phyloP scores from a whole-genome alignment of 2,329 filamentous ascomycete genomes.

The Fusarium hostae region DNA sequence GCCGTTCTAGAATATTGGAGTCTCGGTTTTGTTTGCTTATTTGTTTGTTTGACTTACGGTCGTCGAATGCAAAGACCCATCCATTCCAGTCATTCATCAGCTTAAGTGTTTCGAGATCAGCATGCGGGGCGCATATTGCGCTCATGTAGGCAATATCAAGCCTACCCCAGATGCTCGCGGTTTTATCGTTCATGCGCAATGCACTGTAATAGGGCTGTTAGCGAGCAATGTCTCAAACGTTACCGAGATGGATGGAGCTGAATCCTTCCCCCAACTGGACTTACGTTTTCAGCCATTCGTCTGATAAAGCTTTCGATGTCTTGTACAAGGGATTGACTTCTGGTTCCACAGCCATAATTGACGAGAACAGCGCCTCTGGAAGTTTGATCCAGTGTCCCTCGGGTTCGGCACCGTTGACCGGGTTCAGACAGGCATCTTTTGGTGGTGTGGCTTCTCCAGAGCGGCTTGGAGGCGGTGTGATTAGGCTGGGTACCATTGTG shows the following conservation, averaged over 20 bases:
- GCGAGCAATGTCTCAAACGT: neutral
- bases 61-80: slow-evolving; percentile 27
- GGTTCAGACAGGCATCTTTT: slow-evolving; percentile 4
- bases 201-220: slow-evolving; percentile 11
- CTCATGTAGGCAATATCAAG: slow-evolving; percentile 28
- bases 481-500: slow-evolving; percentile 18
- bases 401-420: neutral
- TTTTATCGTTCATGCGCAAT: slow-evolving; percentile 21
- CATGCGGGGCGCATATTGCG: slow-evolving; percentile 24
- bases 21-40: neutral
- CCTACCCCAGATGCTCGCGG: slow-evolving; percentile 12
- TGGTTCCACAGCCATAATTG: slow-evolving; percentile 24
- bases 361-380: slow-evolving; percentile 23
- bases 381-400: slow-evolving; percentile 18
- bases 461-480: slow-evolving; percentile 25
- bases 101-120: slow-evolving; percentile 22
- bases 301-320: slow-evolving; percentile 16
- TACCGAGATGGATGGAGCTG: neutral
- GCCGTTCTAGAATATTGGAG: neutral
- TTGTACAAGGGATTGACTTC: slow-evolving; percentile 24
- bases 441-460: neutral
- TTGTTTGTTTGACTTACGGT: slow-evolving; percentile 9
- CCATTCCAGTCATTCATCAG: slow-evolving; percentile 31
- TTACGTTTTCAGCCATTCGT: slow-evolving; percentile 23
- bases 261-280: neutral